Base-by-base conservation (phyloP, 768 basidiomycete species). In the Solioccasus polychromus region DNA sequence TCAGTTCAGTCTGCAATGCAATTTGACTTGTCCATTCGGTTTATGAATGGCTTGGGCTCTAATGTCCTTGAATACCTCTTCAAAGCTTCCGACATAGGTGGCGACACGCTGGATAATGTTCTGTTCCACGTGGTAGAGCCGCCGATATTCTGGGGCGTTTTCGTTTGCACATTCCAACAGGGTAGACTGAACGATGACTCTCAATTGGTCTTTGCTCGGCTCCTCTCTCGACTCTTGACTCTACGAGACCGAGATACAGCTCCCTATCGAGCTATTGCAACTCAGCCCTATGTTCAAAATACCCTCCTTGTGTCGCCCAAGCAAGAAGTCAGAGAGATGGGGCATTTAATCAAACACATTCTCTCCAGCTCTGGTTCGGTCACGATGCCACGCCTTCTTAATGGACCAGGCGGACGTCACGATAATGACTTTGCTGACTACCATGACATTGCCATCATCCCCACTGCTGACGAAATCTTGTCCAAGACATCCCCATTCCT, bases 391-490 rank as follows among this genome's bases (percentile, higher is more conserved):
- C 52, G 54, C 14, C 52, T 42, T 20, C 44, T 43, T 34, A 48
- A 53, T 30, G 61, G 60, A 3, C 77, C 83, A 2, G 84, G 84
- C 0, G 85, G 83, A 3, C 71, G 85, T 1, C 85, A 86, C 45
- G 82, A 84, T 55, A 87, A 87, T 36, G 84, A 86, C 54, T 76
- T 77, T 45, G 57, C 57, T 5, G 72, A 85, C 48, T 85, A 80
- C 51, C 72, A 72, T 5, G 45, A 74, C 20, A 80, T 86, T 17
- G 60, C 75, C 10, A 80, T 86, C 39, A 64, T 82, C 4, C 85
- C 85, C 2, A 83, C 83, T 4, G 71, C 77, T 0, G 77, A 79
- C 34, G 84, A 86, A 55, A 66, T 85, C 11, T 45, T 51, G 2
- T 81, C 66, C 29, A 60, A 39, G 10, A 70, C 77, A 8, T 48